phyloP scores from a whole-genome alignment of 495 filamentous ascomycete species.

The Parachaetomium inaequale region DNA sequence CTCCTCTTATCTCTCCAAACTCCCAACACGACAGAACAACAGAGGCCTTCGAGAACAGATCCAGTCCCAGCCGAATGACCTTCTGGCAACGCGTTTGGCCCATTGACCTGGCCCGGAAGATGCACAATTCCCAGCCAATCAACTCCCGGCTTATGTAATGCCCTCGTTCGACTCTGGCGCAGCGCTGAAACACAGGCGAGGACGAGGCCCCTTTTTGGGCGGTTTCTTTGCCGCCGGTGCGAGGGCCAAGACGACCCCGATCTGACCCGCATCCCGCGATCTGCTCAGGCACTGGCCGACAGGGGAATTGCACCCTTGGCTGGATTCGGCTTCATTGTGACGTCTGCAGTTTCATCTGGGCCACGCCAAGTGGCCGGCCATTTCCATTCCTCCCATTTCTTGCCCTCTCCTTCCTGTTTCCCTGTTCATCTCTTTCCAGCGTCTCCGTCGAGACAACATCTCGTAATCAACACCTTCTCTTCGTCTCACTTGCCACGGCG shows the following conservation, averaged over 20 bases:
- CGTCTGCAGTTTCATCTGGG: slow-evolving; percentile 29
- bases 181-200: slow-evolving; percentile 37
- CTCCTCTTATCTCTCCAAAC: not conserved
- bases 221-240: slow-evolving; percentile 2
- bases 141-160: slow-evolving; percentile 19
- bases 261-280: slow-evolving; percentile 12
- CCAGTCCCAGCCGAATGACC: not conserved
- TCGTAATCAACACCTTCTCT: slow-evolving; percentile 2
- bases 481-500: slow-evolving; percentile 9
- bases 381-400: slow-evolving; percentile 5
- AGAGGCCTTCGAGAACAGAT: not conserved
- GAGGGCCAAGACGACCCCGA: not conserved
- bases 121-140: slow-evolving; percentile 17
- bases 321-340: slow-evolving; percentile 22
- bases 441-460: not conserved
- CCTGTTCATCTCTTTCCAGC: not conserved
- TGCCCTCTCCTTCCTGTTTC: slow-evolving; percentile 1
- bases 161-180: slow-evolving; percentile 39
- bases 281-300: slow-evolving; percentile 6
- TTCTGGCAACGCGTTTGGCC: not conserved
- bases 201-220: slow-evolving; percentile 7
- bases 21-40: not conserved
- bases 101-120: not conserved
- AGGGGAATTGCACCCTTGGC: slow-evolving; percentile 13
- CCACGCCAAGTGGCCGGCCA: slow-evolving; percentile 12